phyloP scores from a whole-genome alignment of 768 basidiomycete species.

The Leccinum rimulosum region DNA sequence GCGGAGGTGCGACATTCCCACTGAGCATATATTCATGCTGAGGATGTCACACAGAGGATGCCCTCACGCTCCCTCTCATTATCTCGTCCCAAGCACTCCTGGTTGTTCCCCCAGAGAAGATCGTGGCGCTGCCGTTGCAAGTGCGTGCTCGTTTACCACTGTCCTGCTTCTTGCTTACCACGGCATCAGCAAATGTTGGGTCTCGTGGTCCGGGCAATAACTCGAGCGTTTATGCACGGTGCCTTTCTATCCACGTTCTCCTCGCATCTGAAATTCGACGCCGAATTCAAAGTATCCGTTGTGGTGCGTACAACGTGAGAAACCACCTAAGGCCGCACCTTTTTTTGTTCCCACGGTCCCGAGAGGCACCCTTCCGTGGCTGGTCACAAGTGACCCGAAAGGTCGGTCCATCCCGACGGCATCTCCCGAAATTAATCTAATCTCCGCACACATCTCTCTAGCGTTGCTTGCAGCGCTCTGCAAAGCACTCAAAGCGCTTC shows the following conservation, averaged over 20 bases:
- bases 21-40: constrained; percentile 3
- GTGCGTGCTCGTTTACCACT: constrained; percentile 33
- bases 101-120: constrained; percentile 49
- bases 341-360: no score
- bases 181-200: constrained; percentile 30
- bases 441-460: no score
- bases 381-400: no score
- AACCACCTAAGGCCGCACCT: not conserved
- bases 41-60: constrained; percentile 35
- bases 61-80: constrained; percentile 45
- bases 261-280: constrained; percentile 29
- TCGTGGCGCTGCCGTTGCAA: constrained; percentile 60
- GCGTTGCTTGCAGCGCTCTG: no score
- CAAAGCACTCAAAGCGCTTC: no score
- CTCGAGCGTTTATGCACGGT: constrained; percentile 55
- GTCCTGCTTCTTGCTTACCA: constrained; percentile 9
- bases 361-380: no score
- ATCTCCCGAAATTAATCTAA: no score
- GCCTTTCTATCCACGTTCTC: constrained; percentile 48
- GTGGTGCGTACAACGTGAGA: constrained; percentile 7
- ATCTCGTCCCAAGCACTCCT: constrained; percentile 61
- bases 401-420: no score
- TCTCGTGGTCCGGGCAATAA: constrained; percentile 45
- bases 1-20: constrained; percentile 32
- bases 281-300: constrained; percentile 20